These are phyloP conservation scores for Rhizopus arrhizus DNA, from an alignment of 371 early-diverging fungal genomes.

Conservation along the genomic window DNA sequence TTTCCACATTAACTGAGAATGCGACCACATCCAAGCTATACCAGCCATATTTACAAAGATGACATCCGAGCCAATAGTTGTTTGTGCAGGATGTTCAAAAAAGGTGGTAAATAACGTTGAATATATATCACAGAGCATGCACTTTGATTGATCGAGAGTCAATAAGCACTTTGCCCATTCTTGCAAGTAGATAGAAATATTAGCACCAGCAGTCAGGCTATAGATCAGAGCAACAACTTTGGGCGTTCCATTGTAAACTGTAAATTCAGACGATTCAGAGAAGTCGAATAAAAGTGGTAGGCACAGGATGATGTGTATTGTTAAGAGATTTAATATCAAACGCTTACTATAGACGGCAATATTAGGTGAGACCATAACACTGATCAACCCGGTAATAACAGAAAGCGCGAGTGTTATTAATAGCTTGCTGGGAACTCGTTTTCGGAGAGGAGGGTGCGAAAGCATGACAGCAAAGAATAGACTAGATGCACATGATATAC, in stretches of 20 bases:
- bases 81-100: constrained; percentile 44
- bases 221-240: constrained; percentile 25
- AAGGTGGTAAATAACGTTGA: constrained; percentile 19
- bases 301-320: constrained; percentile 39
- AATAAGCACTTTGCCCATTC: constrained; percentile 27
- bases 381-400: constrained; percentile 24
- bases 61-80: constrained; percentile 45
- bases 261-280: constrained; percentile 2
- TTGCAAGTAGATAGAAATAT: constrained; percentile 30
- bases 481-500: constrained; percentile 40
- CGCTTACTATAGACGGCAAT: constrained; percentile 14
- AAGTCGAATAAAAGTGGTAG: constrained; percentile 26
- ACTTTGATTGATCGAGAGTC: not conserved
- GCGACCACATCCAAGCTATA: constrained; percentile 35
- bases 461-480: constrained; percentile 44
- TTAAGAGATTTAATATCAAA: constrained; percentile 38
- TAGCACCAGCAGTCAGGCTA: constrained; percentile 34
- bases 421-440: constrained; percentile 3
- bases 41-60: constrained; percentile 33
- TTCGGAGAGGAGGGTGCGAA: constrained; percentile 2
- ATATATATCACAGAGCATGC: not conserved
- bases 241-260: not conserved
- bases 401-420: constrained; percentile 9
- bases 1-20: constrained; percentile 8
- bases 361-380: constrained; percentile 35